Evolutionary conservation across 768 basidiomycete species (phyloP), one percentile per base, ranked within the genome.

Genomic region (Suillus ampliporus): DNA sequence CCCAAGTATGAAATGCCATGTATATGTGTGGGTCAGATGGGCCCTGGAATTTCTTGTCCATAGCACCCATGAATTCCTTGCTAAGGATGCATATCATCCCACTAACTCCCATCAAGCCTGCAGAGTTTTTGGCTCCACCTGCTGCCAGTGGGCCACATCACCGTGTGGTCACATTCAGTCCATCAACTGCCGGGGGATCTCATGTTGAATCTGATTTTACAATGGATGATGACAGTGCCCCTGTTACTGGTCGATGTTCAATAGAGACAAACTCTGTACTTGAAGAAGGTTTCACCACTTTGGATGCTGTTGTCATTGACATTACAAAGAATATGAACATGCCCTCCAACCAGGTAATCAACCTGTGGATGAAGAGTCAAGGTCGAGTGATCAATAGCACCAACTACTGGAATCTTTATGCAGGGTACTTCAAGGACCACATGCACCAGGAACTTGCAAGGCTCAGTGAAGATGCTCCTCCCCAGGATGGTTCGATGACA

Each of bases 291-390:
- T 44, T 9, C 9, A 4, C 43, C n/a, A 19, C n/a, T 9, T 44
- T 44, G 43, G n/a, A 44, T 44, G n/a, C 43, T 19, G 3, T 44
- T 11, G 9, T 44, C 19, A 44, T 10, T 44, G 43, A 44, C 11
- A 44, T 19, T 9, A 4, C 43, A 10, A 44, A 44, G 43, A 44
- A 44, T 44, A n/a, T 19, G 9, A 46, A 63, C 51, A 28, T 63
- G 50, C 3, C 41, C 34, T 17, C 31, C 41, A 5, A 40, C 58
- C 17, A 51, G 56, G 52, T 62, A 65, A 23, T 60, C 10, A 62
- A 60, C 8, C 53, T 58, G 2, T 65, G 64, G 64, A 46, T 60
- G 26, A 65, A 65, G 58, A 63, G 52, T 7, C 40, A 7, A 19
- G 23, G 28, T 15, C 40, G 47, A 15, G 28, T 26, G 2, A 35